A percentile compares a stretch with the other conserved stretches of the same genome.
phyloP scores from a whole-genome alignment of 1,284 basidiomycete genomes.

The Limonomyces culmigenus region DNA sequence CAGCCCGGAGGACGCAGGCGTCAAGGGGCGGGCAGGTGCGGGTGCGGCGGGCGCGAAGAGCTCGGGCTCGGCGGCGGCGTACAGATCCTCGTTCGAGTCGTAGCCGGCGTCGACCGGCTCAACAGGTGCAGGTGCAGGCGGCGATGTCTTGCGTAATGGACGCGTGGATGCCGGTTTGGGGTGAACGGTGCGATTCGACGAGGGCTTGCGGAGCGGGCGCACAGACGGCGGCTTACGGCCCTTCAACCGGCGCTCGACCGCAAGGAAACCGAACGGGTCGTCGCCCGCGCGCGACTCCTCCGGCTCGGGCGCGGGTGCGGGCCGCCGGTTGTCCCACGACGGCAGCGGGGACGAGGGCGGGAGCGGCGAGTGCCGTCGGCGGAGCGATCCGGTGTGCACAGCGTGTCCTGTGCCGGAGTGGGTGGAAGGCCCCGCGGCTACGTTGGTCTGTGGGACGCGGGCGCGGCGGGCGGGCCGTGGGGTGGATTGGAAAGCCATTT shows the following conservation, averaged over 20 bases:
- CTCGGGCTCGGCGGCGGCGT: no score
- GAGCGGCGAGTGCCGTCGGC: no score
- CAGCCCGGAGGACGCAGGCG: neutral
- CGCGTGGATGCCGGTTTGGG: neutral
- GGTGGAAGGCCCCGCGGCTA: neutral
- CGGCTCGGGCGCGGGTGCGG: neutral
- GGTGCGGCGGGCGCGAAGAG: neutral
- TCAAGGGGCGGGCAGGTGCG: neutral
- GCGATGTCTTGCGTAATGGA: neutral
- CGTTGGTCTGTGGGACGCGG: neutral
- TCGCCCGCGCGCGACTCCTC: conserved; percentile 6
- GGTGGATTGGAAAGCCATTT: no score
- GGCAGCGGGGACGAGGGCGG: neutral
- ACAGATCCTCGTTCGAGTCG: no score
- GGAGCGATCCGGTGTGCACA: no score
- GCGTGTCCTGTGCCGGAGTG: neutral
- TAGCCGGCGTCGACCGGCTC: neutral
- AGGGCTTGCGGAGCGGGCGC: no score
- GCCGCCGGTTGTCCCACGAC: neutral
- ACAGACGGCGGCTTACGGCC: conserved; percentile 7
- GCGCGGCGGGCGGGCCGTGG: no score
- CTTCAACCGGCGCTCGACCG: conserved; percentile 21
- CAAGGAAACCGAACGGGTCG: conserved; percentile 28
- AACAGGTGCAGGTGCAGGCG: no score
- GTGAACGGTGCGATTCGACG: neutral